A percentile compares a stretch with the other conserved stretches of the same genome.
These are phyloP conservation scores for Fusarium newnesense DNA, from an alignment of 2,329 filamentous ascomycete species.

Conservation along the genomic window DNA sequence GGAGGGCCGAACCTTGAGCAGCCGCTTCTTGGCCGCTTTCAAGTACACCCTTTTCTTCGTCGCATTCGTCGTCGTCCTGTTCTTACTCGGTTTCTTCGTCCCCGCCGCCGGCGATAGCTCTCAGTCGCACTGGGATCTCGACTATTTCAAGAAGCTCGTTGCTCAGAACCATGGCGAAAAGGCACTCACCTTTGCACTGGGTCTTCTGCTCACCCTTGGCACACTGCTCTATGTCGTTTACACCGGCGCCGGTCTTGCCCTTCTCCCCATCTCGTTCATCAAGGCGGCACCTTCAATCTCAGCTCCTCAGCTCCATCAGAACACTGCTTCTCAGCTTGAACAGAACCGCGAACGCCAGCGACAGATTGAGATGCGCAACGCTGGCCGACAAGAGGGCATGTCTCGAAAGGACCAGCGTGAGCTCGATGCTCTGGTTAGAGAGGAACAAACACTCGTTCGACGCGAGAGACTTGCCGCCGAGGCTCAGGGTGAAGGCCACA, in stretches of 20 bases:
- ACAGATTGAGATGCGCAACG: constrained; percentile 87
- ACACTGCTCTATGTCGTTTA: constrained; percentile 89
- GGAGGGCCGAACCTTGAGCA: constrained; percentile 76
- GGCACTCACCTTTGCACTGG: constrained; percentile 88
- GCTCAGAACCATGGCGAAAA: constrained; percentile 87
- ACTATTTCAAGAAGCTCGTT: constrained; percentile 89
- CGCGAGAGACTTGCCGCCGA: constrained; percentile 89
- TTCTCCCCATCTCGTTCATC: constrained; percentile 90
- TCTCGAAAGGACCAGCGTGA: constrained; percentile 89
- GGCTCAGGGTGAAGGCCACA: constrained; percentile 79
- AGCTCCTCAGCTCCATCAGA: constrained; percentile 79
- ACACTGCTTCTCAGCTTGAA: constrained; percentile 82
- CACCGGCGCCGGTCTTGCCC: constrained; percentile 86
- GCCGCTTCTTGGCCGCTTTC: constrained; percentile 82
- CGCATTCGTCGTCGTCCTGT: constrained; percentile 80
- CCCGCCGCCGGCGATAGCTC: constrained; percentile 77
- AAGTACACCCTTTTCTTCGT: constrained; percentile 94
- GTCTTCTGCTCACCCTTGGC: constrained; percentile 87
- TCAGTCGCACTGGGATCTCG: constrained; percentile 79
- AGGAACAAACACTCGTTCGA: constrained; percentile 91
- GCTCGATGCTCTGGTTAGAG: constrained; percentile 84
- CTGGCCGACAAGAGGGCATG: constrained; percentile 78
- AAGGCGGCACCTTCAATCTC: constrained; percentile 91
- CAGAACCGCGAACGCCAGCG: constrained; percentile 91
- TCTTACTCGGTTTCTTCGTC: constrained; percentile 93